phyloP scores from a whole-genome alignment of 768 basidiomycete genomes.

The Serendipita sp. region DNA sequence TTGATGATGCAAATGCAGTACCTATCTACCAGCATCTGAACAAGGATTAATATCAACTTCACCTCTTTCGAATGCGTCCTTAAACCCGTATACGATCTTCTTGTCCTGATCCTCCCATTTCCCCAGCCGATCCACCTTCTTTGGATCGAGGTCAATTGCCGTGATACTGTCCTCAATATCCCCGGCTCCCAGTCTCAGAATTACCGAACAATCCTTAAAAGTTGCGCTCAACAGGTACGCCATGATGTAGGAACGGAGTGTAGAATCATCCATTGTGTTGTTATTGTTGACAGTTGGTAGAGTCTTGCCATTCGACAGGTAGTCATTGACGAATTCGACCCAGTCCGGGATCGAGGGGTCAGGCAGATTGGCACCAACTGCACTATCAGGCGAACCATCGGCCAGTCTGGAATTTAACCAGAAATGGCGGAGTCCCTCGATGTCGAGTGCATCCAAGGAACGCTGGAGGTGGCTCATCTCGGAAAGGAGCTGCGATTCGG shows the following conservation, averaged over 20 bases:
- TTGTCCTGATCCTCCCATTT: conserved; percentile 64
- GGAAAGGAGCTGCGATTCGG: conserved; percentile 35
- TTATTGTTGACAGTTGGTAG: conserved; percentile 26
- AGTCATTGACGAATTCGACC: conserved; percentile 42
- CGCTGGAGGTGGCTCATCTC: conserved; percentile 50
- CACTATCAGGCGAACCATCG: conserved; percentile 4
- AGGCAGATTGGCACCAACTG: conserved; percentile 14
- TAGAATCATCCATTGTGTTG: conserved; percentile 17
- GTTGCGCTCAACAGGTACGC: conserved; percentile 80
- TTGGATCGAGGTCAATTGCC: conserved; percentile 79
- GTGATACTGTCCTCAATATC: conserved; percentile 26
- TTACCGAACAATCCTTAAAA: conserved; percentile 91
- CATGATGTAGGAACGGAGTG: conserved; percentile 47
- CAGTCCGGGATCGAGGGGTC: conserved; percentile 55
- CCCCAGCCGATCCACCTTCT: conserved; percentile 44
- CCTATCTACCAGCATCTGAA: background rate
- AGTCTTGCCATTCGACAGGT: conserved; percentile 22
- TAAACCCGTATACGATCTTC: conserved; percentile 32
- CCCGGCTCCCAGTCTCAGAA: conserved; percentile 27
- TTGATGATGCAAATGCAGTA: background rate
- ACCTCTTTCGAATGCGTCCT: background rate
- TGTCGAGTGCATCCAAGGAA: conserved; percentile 65
- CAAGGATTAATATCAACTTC: background rate
- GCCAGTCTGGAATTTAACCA: conserved; percentile 14
- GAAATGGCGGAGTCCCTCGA: conserved; percentile 49